Base-by-base conservation (phyloP, 768 basidiomycete species). In the Galerina sulciceps region DNA sequence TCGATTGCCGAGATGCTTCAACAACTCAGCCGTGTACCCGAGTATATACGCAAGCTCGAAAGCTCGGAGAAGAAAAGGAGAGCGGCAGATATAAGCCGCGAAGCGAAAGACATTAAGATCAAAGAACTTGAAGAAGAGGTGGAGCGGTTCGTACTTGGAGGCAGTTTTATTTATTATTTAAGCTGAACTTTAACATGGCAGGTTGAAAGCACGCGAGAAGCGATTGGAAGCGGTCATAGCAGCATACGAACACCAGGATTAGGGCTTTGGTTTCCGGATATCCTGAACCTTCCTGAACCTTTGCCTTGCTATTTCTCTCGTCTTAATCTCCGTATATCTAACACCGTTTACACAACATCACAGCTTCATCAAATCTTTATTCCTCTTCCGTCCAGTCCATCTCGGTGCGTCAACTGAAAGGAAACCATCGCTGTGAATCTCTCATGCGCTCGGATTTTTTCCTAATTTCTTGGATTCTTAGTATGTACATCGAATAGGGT, bases 21-120 rank as follows among this genome's bases (percentile, higher is more conserved):
- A 5, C 38, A 43, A 20, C 56, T 66, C 15, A 53, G 26, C 6
- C 43, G 49, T 20, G 14, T 63, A 9, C 60, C 67, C 15, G 63
- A 60, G 1, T 61, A 67, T 22, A 55, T 71, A 14, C 63, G 63
- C 14, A 67, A 67, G 40, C 59, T 71, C 17, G 69, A 69, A 31
- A 59, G 64, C 26, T 31, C 26, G 4, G 26, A 31, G 26, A 31
- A 31, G 42, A 59, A 55, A 42, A 58, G 57, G 45, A 37, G 60
- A 10, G 70, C 69, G 1, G 63, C 65, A 41, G 63, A 65, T 18
- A 63, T 36, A 49, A 66, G 64, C 38, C 56, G 59, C 34, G 63
- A 68, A 34, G 61, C 61, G 11, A 65, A 64, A 46, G 53, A 53
- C 1, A 55, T 34, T 15, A 67, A 64, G 55, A 64, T 67, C n/a